Evolutionary conservation across 2,329 filamentous ascomycete species (phyloP).

Genomic region (Pezicula neosporulosa): DNA sequence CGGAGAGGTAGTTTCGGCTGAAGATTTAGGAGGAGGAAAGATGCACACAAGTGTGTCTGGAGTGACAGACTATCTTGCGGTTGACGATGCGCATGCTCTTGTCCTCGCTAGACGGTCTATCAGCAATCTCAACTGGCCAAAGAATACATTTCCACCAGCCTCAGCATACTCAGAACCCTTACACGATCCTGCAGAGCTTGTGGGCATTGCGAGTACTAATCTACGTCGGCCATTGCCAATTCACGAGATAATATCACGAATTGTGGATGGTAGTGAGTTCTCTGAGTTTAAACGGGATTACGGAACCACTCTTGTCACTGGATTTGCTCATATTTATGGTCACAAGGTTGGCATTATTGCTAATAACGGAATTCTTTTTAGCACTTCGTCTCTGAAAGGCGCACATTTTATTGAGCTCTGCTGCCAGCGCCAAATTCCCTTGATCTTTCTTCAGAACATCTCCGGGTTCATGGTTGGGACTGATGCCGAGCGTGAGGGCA

Average conservation of each 20-base stretch:
- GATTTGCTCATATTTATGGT: constrained; percentile 86
- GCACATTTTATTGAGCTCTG: constrained; percentile 97
- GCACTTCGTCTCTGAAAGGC: constrained; percentile 83
- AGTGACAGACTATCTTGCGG: constrained; percentile 91
- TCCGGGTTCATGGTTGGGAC: constrained; percentile 96
- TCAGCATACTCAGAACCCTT: constrained; percentile 70
- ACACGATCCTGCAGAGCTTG: constrained; percentile 74
- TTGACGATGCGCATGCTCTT: constrained; percentile 89
- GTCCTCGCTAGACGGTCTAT: constrained; percentile 81
- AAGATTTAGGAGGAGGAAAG: constrained; percentile 85
- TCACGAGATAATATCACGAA: constrained; percentile 86
- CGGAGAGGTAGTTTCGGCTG: constrained; percentile 84
- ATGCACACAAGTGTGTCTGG: constrained; percentile 89
- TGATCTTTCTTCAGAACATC: constrained; percentile 96
- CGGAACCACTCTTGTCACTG: constrained; percentile 84
- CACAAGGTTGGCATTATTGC: constrained; percentile 90
- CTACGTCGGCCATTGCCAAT: constrained; percentile 81
- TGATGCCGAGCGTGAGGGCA: constrained; percentile 88
- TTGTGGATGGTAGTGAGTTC: constrained; percentile 88
- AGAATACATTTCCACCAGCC: constrained; percentile 34
- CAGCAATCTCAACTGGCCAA: constrained; percentile 85
- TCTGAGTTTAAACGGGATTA: constrained; percentile 94
- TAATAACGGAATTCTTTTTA: constrained; percentile 95
- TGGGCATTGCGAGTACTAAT: constrained; percentile 87
- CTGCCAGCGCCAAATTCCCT: constrained; percentile 80